phyloP scores from a whole-genome alignment of 306 rosid genomes.

The Cyclanthera cordifolia region DNA sequence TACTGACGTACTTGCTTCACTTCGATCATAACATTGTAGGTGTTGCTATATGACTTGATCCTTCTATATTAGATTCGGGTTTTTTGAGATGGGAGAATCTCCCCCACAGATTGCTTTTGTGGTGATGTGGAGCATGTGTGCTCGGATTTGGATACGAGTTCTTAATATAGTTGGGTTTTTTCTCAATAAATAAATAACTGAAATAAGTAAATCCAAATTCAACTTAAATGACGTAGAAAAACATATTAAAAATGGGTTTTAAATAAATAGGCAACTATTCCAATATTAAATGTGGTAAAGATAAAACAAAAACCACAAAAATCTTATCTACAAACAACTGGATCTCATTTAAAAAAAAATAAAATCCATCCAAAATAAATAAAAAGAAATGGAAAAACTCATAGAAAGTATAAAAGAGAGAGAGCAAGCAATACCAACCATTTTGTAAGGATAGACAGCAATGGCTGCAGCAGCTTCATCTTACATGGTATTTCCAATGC shows the following conservation, averaged over 20 bases:
- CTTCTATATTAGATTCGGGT: no score
- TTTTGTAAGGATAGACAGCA: conserved; percentile 13
- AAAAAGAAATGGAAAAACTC: not conserved
- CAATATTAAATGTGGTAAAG: not conserved
- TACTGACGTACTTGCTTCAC: no score
- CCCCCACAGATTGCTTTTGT: no score
- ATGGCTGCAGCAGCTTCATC: conserved; percentile 56
- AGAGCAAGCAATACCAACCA: not conserved
- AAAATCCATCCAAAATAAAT: not conserved
- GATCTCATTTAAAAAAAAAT: not conserved
- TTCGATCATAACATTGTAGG: no score
- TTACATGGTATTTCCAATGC: conserved; percentile 44
- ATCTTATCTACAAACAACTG: conserved; percentile 42
- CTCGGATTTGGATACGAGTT: no score
- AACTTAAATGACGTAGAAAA: not conserved
- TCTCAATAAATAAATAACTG: no score
- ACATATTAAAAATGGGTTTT: no score
- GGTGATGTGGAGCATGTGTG: no score
- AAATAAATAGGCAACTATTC: not conserved
- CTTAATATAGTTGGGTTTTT: no score
- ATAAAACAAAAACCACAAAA: conserved; percentile 3
- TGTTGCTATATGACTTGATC: no score
- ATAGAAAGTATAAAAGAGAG: not conserved
- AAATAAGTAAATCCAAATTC: not conserved
- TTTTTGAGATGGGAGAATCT: no score